Evolutionary conservation across 1,284 basidiomycete genomes (phyloP).

Genomic region (Puccinia sorghi): DNA sequence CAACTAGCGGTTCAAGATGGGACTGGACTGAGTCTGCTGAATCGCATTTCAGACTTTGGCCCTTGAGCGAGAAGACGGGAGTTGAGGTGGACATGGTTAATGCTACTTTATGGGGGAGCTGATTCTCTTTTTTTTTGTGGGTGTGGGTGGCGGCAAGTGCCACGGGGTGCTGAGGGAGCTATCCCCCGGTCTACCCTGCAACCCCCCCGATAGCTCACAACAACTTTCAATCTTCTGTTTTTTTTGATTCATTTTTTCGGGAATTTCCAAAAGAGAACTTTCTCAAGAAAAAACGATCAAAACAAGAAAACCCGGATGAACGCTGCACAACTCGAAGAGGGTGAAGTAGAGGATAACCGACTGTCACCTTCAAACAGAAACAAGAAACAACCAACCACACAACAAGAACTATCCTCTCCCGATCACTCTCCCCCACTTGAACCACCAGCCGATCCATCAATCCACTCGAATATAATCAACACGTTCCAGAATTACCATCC

Average conservation of each 20-base stretch:
- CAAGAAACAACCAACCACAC: background rate
- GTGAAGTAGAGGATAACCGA: background rate
- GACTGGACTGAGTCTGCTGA: slow-evolving; percentile 76
- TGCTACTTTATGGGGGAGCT: background rate
- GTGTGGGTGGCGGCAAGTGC: too few relatives aligned
- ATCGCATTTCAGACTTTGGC: slow-evolving; percentile 79
- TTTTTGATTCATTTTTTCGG: too few relatives aligned
- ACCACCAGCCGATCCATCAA: background rate
- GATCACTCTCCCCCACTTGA: background rate
- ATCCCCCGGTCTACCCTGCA: too few relatives aligned
- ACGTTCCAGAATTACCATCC: slow-evolving; percentile 19
- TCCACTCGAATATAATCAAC: background rate
- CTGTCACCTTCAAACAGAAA: background rate
- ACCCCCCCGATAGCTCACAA: too few relatives aligned
- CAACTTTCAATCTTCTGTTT: too few relatives aligned
- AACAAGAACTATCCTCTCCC: background rate
- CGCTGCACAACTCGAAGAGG: background rate
- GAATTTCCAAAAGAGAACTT: too few relatives aligned
- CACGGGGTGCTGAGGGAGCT: too few relatives aligned
- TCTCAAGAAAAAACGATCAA: background rate
- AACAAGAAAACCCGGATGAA: background rate
- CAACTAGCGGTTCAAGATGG: slow-evolving; percentile 70
- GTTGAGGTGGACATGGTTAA: background rate
- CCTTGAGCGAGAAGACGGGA: slow-evolving; percentile 66
- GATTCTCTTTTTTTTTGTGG: background rate